Percentiles rank a stretch among this genome's conserved stretches.
Evolutionary conservation across 768 basidiomycete species (phyloP).

Genomic region (Porphyrellus cyaneotinctus): DNA sequence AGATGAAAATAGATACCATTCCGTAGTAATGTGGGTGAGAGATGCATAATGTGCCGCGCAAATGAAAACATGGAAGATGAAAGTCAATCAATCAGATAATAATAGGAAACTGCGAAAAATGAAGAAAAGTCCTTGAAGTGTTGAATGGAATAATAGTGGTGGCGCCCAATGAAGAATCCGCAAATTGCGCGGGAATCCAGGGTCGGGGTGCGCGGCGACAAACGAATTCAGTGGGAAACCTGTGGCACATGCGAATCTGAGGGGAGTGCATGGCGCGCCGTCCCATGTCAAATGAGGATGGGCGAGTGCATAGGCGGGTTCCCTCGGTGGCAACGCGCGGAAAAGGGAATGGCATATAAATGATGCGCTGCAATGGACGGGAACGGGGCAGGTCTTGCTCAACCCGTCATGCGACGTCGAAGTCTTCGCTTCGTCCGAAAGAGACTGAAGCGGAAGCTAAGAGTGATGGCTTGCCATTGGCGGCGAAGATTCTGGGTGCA

Average conservation of each 20-base stretch:
- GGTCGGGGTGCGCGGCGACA: constrained; percentile 10
- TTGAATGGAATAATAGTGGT: constrained; percentile 4
- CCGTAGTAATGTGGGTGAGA: constrained; percentile 27
- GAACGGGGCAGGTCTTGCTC: constrained; percentile 7
- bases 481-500: constrained; percentile 50
- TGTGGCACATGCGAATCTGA: constrained; percentile 23
- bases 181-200: constrained; percentile 20
- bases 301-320: constrained; percentile 19
- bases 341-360: constrained; percentile 24
- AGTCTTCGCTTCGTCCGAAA: constrained; percentile 48
- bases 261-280: constrained; percentile 22
- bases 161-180: constrained; percentile 7
- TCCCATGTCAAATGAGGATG: constrained; percentile 19
- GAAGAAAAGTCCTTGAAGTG: constrained; percentile 12
- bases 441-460: constrained; percentile 53
- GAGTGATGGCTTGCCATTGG: constrained; percentile 58
- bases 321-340: constrained; percentile 23
- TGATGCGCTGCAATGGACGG: constrained; percentile 10
- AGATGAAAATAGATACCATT: constrained; percentile 31
- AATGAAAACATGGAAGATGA: constrained; percentile 14
- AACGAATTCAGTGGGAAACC: constrained; percentile 14
- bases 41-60: constrained; percentile 27
- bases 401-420: constrained; percentile 27
- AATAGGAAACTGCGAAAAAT: constrained; percentile 21
- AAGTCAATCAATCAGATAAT: constrained; percentile 24